Percentiles rank a stretch among this genome's conserved stretches.
These are phyloP conservation scores for Phaseolus lunatus DNA, from an alignment of 306 rosid species.

Conservation along the genomic window DNA sequence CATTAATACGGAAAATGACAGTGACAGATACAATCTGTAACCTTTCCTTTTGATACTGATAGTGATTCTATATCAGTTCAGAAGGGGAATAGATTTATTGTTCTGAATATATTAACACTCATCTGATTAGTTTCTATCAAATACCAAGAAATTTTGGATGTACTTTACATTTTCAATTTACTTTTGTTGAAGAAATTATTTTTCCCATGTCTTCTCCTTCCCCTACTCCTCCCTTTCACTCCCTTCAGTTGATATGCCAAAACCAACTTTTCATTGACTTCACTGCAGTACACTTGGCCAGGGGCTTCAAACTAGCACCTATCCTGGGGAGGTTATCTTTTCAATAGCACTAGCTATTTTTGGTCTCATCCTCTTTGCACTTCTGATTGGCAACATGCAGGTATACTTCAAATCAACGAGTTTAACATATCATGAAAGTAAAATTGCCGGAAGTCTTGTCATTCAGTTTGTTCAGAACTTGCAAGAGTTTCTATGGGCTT, in stretches of 20 bases:
- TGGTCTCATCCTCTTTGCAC: conserved; percentile 97
- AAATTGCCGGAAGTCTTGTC: conserved; percentile 30
- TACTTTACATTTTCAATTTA: conserved; percentile 13
- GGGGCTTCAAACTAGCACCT: conserved; percentile 95
- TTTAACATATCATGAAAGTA: conserved; percentile 17
- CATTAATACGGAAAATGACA: not conserved
- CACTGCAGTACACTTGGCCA: conserved; percentile 93
- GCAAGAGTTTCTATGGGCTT: conserved; percentile 24
- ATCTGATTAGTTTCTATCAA: not conserved
- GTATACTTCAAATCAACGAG: conserved; percentile 53
- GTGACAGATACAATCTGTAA: not conserved
- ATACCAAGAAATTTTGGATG: not conserved
- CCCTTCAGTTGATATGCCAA: not conserved
- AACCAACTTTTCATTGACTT: conserved; percentile 38
- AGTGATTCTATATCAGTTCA: not conserved
- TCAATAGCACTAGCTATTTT: conserved; percentile 86
- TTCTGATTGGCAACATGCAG: conserved; percentile 99
- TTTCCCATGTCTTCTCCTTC: not conserved
- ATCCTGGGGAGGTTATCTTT: conserved; percentile 91
- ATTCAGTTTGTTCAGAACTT: conserved; percentile 31
- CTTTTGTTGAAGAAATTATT: not conserved
- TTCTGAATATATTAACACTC: not conserved
- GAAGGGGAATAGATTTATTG: not conserved
- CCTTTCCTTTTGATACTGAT: not conserved
- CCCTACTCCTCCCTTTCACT: not conserved